Percentiles rank a stretch among this genome's conserved stretches.
phyloP scores from a whole-genome alignment of 2,329 filamentous ascomycete species.

The Capronia coronata region DNA sequence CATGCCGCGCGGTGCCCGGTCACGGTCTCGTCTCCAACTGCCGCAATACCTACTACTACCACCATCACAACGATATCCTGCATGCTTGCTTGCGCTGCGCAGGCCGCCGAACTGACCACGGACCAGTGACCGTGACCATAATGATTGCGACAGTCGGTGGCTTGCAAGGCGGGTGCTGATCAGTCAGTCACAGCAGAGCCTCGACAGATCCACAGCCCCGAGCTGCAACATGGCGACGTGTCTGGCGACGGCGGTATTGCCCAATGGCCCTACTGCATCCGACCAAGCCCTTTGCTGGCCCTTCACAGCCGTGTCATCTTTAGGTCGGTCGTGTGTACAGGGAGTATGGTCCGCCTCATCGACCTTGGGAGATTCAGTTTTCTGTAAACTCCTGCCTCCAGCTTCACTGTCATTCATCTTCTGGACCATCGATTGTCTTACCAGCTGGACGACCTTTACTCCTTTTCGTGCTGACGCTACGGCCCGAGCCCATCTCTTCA shows the following conservation, averaged over 20 bases:
- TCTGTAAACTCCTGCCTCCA: slow-evolving; percentile 21
- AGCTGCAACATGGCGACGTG: slow-evolving; percentile 17
- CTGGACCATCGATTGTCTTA: slow-evolving; percentile 29
- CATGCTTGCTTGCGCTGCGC: background rate
- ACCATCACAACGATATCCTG: background rate
- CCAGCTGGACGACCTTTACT: slow-evolving; percentile 33
- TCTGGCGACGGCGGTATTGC: slow-evolving; percentile 9
- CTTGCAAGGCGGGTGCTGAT: slow-evolving; percentile 24
- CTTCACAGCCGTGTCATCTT: slow-evolving; percentile 15
- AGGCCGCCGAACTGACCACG: background rate
- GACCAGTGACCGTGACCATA: background rate
- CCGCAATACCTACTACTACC: background rate
- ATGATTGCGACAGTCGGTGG: slow-evolving; percentile 17
- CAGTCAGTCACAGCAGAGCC: slow-evolving; percentile 19
- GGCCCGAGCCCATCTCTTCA: slow-evolving; percentile 24
- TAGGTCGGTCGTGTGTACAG: slow-evolving; percentile 4
- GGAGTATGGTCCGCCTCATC: slow-evolving; percentile 17
- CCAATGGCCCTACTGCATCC: slow-evolving; percentile 19
- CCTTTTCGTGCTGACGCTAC: slow-evolving; percentile 31
- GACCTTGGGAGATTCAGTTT: slow-evolving; percentile 12
- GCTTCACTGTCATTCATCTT: slow-evolving; percentile 19
- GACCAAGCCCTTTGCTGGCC: slow-evolving; percentile 19
- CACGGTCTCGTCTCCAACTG: background rate
- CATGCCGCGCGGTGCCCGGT: no score
- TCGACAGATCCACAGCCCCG: slow-evolving; percentile 23